A percentile compares a stretch with the other conserved stretches of the same genome.
Evolutionary conservation across 2,329 filamentous ascomycete species (phyloP).

Genomic region (Orbilia blumenaviensis): DNA sequence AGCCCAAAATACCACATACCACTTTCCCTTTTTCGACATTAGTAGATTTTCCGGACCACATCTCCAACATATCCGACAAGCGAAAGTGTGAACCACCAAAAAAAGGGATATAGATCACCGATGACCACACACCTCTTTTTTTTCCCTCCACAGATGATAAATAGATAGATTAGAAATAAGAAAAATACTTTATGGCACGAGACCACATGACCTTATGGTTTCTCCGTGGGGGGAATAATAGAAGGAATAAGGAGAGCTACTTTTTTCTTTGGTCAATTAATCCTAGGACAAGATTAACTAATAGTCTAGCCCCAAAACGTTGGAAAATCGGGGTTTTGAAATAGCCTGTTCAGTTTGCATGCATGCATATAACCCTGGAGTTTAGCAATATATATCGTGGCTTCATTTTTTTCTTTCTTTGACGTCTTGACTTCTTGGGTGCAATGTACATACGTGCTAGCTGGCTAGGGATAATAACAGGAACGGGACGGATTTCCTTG

Average conservation of each 20-base stretch:
- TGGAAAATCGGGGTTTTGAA: constrained; percentile 9
- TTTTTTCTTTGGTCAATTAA: neutral
- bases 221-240: constrained; percentile 12
- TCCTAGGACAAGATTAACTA: no score
- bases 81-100: constrained; percentile 5
- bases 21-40: constrained; percentile 17
- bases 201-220: constrained; percentile 36
- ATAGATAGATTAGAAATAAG: constrained; percentile 8
- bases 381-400: constrained; percentile 35
- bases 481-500: constrained; percentile 34
- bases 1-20: constrained; percentile 40
- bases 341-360: constrained; percentile 46
- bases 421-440: neutral
- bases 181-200: constrained; percentile 19
- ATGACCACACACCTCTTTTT: constrained; percentile 7
- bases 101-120: neutral
- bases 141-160: constrained; percentile 11
- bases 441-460: no score
- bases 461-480: constrained; percentile 11
- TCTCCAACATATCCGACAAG: constrained; percentile 47
- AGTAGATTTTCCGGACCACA: constrained; percentile 54
- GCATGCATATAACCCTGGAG: constrained; percentile 43
- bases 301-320: neutral
- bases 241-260: no score
- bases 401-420: neutral